A percentile compares a stretch with the other conserved stretches of the same genome.
Conservation (phyloP, 495 filamentous ascomycete species). For the Podospora sp. region DNA sequence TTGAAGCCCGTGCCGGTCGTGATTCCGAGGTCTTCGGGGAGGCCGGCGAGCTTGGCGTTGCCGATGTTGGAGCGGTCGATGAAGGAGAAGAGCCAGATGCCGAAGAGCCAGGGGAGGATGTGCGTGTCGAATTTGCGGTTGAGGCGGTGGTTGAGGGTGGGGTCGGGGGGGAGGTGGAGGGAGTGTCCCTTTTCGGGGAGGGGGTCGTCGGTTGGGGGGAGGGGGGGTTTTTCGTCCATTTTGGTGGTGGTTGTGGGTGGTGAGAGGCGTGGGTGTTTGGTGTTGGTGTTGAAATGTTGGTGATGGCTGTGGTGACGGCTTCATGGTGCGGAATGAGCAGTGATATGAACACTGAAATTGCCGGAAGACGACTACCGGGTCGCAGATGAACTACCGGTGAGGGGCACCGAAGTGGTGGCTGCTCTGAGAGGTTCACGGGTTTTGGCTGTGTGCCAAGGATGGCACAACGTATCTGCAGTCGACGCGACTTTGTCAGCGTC, state of each 20-base stretch:
- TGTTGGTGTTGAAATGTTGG: background rate
- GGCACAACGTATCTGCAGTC: background rate
- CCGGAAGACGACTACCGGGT: background rate
- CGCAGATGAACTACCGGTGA: conserved; percentile 23
- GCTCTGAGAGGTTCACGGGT: background rate
- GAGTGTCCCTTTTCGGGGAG: conserved; percentile 15
- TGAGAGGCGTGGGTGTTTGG: background rate
- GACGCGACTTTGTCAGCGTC: background rate
- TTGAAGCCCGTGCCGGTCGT: conserved; percentile 45
- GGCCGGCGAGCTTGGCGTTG: conserved; percentile 50
- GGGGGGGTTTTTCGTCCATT: conserved; percentile 6
- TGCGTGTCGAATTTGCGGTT: conserved; percentile 40
- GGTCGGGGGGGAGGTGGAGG: conserved; percentile 12
- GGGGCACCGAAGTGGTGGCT: conserved; percentile 10
- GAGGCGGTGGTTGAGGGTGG: conserved; percentile 19
- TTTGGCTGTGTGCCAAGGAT: background rate
- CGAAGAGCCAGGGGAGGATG: conserved; percentile 54
- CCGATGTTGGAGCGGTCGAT: conserved; percentile 59
- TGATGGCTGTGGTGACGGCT: background rate
- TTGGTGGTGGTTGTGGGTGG: background rate
- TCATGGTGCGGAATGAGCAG: background rate
- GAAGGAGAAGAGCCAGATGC: conserved; percentile 54
- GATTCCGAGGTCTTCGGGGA: conserved; percentile 46
- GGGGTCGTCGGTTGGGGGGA: conserved; percentile 1
- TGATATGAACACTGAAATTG: background rate